Evolutionary conservation across 2,329 filamentous ascomycete genomes (phyloP), one percentile per base, ranked within the genome.

Genomic region (Aspergillus texensis): DNA sequence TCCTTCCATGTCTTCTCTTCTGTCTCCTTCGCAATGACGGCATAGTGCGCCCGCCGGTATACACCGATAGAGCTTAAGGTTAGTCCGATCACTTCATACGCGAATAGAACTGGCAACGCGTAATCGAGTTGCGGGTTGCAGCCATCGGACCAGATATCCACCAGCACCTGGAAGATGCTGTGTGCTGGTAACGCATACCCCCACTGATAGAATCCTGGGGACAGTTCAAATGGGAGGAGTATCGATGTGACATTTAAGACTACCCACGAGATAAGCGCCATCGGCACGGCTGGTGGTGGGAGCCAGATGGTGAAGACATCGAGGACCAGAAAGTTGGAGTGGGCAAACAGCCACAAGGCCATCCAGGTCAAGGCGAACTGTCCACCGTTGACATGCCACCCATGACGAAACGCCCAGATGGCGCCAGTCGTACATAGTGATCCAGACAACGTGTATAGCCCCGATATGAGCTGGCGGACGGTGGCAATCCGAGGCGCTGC

Each of bases 351-450:
- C 81, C 80, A 83, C 6, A 82, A 61, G 0, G 69, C 64, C 70
- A 81, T 74, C 82, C 82, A 84, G 6, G 73, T 79, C 6, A 81
- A 70, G 0, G 73, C 72, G 63, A 82, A 83, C 63, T 83, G 81
- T 9, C 61, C 67, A 1, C 71, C 77, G 52, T 73, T 73, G 9
- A 82, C 78, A 14, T 71, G 21, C 81, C 82, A 83, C 12, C 68
- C 70, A 19, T 75, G 65, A 1, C 75, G 71, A 66, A 83, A 83
- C 0, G 80, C 80, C 80, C 80, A 83, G 63, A 81, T 79, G 21
- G 76, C 75, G 16, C 78, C 81, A 0, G 77, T 68, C 6, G 76
- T 75, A 68, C 75, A 79, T 2, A 83, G 70, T 0, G 79, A 76
- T 6, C 79, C 80, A 34, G 77, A 55, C n/a, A 83, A 67, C 4